These are phyloP conservation scores for Pseudonectria foliicola DNA, from an alignment of 2,329 filamentous ascomycete genomes.

Conservation along the genomic window DNA sequence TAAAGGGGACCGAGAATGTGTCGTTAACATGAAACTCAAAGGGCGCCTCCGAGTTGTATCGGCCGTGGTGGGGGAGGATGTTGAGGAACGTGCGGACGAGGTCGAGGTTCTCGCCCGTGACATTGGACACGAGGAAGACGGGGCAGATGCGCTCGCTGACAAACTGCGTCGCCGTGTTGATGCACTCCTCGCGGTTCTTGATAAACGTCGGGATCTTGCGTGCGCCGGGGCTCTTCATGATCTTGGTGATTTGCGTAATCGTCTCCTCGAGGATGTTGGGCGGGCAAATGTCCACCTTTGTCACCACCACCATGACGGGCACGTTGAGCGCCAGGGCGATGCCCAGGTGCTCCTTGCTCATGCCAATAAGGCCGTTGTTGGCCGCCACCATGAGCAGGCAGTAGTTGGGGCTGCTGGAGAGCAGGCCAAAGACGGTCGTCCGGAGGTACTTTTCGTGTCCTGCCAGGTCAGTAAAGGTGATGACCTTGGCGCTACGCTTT, in stretches of 20 bases:
- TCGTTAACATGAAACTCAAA: conserved; percentile 97
- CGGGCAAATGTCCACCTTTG: conserved; percentile 97
- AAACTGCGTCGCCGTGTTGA: conserved; percentile 93
- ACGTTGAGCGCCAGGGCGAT: conserved; percentile 93
- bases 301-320: conserved; percentile 94
- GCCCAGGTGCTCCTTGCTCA: conserved; percentile 96
- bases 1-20: conserved; percentile 95
- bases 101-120: conserved; percentile 86
- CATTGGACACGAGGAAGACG: conserved; percentile 96
- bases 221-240: conserved; percentile 88
- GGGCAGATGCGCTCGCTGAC: conserved; percentile 93
- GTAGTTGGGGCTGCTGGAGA: conserved; percentile 95
- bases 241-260: conserved; percentile 81
- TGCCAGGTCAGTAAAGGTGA: conserved; percentile 90
- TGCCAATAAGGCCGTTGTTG: conserved; percentile 93
- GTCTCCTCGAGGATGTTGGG: conserved; percentile 93
- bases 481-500: conserved; percentile 89
- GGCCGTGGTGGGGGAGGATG: conserved; percentile 87
- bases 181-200: conserved; percentile 81
- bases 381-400: conserved; percentile 97
- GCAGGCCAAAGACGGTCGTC: conserved; percentile 90
- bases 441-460: conserved; percentile 93
- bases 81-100: conserved; percentile 90
- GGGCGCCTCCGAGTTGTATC: conserved; percentile 79
- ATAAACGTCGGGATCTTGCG: conserved; percentile 96